Conservation (phyloP, 78 protist genomes). For the Speleostelium caveatum region DNA sequence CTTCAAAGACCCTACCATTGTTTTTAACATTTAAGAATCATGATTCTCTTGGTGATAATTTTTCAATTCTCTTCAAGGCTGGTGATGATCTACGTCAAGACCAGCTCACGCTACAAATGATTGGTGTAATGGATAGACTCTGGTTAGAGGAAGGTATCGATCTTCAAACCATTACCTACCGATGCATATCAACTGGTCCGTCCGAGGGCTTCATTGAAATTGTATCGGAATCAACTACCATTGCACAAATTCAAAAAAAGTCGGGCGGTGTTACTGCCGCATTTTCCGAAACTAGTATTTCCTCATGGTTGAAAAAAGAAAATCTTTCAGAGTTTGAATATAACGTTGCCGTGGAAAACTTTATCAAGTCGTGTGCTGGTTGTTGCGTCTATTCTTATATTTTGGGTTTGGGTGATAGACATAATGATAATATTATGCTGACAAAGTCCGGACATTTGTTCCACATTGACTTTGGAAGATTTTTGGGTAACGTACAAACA, state of each 20-base stretch:
- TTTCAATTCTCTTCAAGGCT: constrained; percentile 53
- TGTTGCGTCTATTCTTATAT: constrained; percentile 94
- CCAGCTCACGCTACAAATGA: constrained; percentile 92
- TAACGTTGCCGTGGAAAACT: constrained; percentile 70
- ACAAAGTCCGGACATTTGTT: constrained; percentile 87
- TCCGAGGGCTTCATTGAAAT: constrained; percentile 86
- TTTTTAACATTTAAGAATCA: constrained; percentile 72
- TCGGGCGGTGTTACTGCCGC: constrained; percentile 89
- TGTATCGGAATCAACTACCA: constrained; percentile 85
- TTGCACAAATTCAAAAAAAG: constrained; percentile 82
- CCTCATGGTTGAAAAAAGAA: constrained; percentile 80
- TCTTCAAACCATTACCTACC: constrained; percentile 79
- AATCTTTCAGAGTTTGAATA: constrained; percentile 64
- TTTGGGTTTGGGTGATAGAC: constrained; percentile 94
- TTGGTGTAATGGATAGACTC: constrained; percentile 81
- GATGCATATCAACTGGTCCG: constrained; percentile 84
- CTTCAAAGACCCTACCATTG: constrained; percentile 89
- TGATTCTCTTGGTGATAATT: constrained; percentile 71
- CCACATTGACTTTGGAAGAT: constrained; percentile 96
- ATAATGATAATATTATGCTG: constrained; percentile 90
- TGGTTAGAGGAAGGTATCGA: constrained; percentile 79
- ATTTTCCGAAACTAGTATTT: constrained; percentile 76
- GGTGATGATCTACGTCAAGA: constrained; percentile 94
- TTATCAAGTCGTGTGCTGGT: constrained; percentile 90
- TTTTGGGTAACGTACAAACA: constrained; percentile 90